Conservation (phyloP, 2,329 filamentous ascomycete genomes). For the Uncinocarpus reesii region DNA sequence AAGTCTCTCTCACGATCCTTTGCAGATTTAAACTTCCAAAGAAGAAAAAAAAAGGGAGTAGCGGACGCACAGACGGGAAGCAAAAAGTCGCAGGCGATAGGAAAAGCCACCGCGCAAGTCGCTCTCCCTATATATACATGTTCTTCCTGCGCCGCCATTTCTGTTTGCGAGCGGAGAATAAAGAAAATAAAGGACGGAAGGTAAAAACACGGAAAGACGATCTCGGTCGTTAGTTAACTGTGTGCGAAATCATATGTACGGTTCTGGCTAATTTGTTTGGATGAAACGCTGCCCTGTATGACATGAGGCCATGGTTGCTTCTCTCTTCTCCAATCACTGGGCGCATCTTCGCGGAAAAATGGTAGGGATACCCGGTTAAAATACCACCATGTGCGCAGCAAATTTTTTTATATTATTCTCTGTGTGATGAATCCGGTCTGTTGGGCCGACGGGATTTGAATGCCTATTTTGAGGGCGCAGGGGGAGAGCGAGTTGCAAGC, state of each 20-base stretch:
- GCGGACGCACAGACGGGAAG: background rate
- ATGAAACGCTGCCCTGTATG: conserved; percentile 11
- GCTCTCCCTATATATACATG: background rate
- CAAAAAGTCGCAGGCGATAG: background rate
- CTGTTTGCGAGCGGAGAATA: conserved; percentile 1
- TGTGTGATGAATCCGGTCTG: conserved; percentile 7
- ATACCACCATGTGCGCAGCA: background rate
- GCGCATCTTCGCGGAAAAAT: background rate
- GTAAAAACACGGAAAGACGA: background rate
- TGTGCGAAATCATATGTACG: conserved; percentile 2
- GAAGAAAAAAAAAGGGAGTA: background rate
- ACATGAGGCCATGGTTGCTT: background rate
- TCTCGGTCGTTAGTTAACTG: background rate
- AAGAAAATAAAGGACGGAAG: background rate
- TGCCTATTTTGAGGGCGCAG: background rate
- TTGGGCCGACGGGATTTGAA: conserved; percentile 4
- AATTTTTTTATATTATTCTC: background rate
- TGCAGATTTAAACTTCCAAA: background rate
- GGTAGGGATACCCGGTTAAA: conserved; percentile 10
- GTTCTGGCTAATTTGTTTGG: conserved; percentile 7
- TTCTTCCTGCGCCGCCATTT: background rate
- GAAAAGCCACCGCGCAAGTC: background rate
- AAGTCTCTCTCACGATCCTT: background rate
- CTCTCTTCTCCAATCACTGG: conserved; percentile 6
- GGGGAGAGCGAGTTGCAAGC: background rate